Percentiles rank a stretch among this genome's conserved stretches.
phyloP scores from a whole-genome alignment of 495 filamentous ascomycete genomes.

The Cercophora newfieldiana region DNA sequence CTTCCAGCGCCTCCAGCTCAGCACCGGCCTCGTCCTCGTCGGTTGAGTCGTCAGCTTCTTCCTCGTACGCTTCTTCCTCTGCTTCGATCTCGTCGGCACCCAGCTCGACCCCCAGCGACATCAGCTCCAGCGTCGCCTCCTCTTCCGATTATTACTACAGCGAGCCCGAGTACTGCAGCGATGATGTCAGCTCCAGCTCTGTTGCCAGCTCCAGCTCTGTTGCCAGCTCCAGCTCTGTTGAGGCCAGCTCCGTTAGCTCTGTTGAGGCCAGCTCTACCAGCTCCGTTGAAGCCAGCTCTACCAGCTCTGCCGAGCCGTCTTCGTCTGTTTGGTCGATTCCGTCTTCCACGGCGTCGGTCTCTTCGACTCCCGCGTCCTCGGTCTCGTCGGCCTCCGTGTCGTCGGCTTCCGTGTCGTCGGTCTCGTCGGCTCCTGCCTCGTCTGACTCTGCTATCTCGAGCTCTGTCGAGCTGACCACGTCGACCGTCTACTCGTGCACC shows the following conservation, averaged over 20 bases:
- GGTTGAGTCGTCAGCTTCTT: conserved; percentile 3
- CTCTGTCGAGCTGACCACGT: conserved; percentile 23
- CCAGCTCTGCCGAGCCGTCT: background rate
- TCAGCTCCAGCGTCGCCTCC: conserved; percentile 18
- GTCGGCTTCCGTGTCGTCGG: background rate
- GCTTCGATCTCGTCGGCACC: background rate
- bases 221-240: conserved; percentile 24
- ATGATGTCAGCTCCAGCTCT: conserved; percentile 1
- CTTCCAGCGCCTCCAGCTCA: conserved; percentile 40
- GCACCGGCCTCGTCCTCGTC: conserved; percentile 43
- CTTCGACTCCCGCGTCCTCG: conserved; percentile 24
- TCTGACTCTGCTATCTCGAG: conserved; percentile 13
- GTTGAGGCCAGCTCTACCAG: conserved; percentile 32
- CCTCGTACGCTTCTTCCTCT: background rate
- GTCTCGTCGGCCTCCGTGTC: background rate
- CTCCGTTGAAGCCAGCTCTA: conserved; percentile 1
- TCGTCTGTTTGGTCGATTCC: conserved; percentile 20
- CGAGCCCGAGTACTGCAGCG: background rate
- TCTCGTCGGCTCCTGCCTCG: background rate
- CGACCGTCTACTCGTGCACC: conserved; percentile 51
- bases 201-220: conserved; percentile 35
- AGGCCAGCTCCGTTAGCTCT: conserved; percentile 23
- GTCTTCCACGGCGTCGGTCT: too few relatives aligned
- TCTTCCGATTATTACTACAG: background rate
- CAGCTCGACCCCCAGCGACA: too few relatives aligned